Conservation (phyloP, 2,329 filamentous ascomycete genomes). For the Stagonosporopsis vannaccii region DNA sequence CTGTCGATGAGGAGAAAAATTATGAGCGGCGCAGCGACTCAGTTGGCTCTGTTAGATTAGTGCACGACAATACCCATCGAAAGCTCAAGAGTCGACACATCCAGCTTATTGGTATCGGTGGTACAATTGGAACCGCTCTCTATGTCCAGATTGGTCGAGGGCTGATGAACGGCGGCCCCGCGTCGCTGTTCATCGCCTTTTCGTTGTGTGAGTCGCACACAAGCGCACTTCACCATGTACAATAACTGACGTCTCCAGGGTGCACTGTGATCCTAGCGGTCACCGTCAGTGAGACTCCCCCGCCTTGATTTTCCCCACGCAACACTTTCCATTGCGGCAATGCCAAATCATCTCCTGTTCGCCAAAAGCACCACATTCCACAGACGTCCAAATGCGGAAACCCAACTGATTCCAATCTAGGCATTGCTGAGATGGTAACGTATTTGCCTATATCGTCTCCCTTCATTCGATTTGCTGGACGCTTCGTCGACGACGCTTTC, state of each 20-base stretch:
- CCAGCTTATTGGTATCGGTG: conserved; percentile 56
- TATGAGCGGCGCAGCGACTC: conserved; percentile 35
- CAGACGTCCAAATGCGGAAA: conserved; percentile 11
- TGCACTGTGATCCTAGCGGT: conserved; percentile 53
- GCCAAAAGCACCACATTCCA: conserved; percentile 26
- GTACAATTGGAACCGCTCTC: conserved; percentile 58
- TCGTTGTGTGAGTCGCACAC: conserved; percentile 48
- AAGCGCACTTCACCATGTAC: neutral
- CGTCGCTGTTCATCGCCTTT: conserved; percentile 56
- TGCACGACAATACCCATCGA: conserved; percentile 52
- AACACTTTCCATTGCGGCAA: conserved; percentile 33
- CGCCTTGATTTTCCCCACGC: conserved; percentile 27
- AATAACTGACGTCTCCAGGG: conserved; percentile 33
- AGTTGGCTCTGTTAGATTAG: conserved; percentile 37
- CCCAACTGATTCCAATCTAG: conserved; percentile 35
- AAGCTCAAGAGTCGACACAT: conserved; percentile 57
- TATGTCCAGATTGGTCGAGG: conserved; percentile 58
- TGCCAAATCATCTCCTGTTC: conserved; percentile 20
- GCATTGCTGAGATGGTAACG: conserved; percentile 78
- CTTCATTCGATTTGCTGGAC: conserved; percentile 78
- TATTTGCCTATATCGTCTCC: conserved; percentile 79
- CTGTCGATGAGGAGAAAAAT: conserved; percentile 39
- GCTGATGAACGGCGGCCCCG: conserved; percentile 56
- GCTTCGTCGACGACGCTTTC: conserved; percentile 78
- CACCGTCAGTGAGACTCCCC: conserved; percentile 48